Evolutionary conservation across 1,139 yeast genomes (phyloP), one percentile per base, ranked within the genome.

Genomic region (Yamadazyma atmosphaerica): DNA sequence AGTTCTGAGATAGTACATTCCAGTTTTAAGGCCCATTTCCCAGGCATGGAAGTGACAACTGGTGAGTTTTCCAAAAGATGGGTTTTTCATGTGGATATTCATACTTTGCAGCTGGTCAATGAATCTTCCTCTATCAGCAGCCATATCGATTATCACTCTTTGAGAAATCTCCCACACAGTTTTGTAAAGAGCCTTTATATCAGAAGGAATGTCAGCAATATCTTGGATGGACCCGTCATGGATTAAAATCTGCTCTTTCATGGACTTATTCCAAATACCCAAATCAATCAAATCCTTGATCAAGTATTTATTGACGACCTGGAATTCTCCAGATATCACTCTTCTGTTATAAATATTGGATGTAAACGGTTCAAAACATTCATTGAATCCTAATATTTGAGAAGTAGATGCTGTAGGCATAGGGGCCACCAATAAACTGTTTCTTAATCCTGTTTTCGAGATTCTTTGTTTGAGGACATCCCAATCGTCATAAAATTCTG

Each of bases 81-180:
- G 97, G 41, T 83, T 79, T 59, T 78, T 81, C 62, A 90, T 73
- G 68, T 86, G 86, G 51, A 90, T 81, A 63, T 90, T 92, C 76
- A 92, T 72, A 39, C 94, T 82, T 68, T 92, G 98, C 46, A 94
- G 86, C 65, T 92, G 98, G 63, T 92, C 98, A 57, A 92, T 83
- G 65, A 80, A 92, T 21, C 95, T 88, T 33, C 92, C 86, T 56
- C 98, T 79, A 58, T 89, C 98, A 33, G 96, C 96, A 36, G 98
- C 95, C 92, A 92, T 79, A 55, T 90, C 97, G 50, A 92, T 84
- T 45, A 92, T 80, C 12, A 78, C 77, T 67, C 82, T 84, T 61
- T 92, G 98, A 32, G 96, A 81, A 37, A 92, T 78, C 66, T 92
- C 98, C 98, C 98, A 92, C 13, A 89, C 97, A 1, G 98, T 92